Percentiles rank a stretch among this genome's conserved stretches.
These are phyloP conservation scores for Harringtonia aguacate DNA, from an alignment of 2,329 filamentous ascomycete genomes.

Conservation along the genomic window DNA sequence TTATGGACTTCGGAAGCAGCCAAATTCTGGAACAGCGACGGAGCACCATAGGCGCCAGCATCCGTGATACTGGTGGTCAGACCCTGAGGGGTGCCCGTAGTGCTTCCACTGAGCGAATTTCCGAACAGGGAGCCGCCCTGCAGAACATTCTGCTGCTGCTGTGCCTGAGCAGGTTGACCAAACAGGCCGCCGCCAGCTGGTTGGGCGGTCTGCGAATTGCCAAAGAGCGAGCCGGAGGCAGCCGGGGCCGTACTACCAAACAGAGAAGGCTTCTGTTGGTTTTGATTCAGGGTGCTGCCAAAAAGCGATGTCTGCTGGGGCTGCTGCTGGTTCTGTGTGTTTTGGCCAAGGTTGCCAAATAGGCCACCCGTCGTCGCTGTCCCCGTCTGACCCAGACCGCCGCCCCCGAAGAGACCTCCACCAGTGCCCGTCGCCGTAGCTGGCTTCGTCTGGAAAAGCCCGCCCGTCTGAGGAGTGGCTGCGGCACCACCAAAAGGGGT, in stretches of 20 bases:
- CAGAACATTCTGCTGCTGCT: slow-evolving; percentile 34
- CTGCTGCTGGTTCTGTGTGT: slow-evolving; percentile 23
- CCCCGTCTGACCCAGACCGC: background rate
- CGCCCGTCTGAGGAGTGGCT: slow-evolving; percentile 10
- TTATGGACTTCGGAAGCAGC: slow-evolving; percentile 52
- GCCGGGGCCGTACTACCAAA: slow-evolving; percentile 37
- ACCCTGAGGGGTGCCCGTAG: slow-evolving; percentile 44
- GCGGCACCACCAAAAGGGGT: slow-evolving; percentile 5
- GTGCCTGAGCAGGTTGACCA: slow-evolving; percentile 32
- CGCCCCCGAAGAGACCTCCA: slow-evolving; percentile 38
- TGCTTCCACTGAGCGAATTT: slow-evolving; percentile 25
- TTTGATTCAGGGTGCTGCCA: slow-evolving; percentile 32
- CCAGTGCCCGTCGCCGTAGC: slow-evolving; percentile 20
- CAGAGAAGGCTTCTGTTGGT: slow-evolving; percentile 43
- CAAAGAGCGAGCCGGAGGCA: slow-evolving; percentile 43
- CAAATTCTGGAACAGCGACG: slow-evolving; percentile 73
- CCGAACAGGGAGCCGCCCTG: slow-evolving; percentile 50
- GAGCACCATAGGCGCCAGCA: slow-evolving; percentile 80
- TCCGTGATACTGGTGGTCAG: slow-evolving; percentile 74
- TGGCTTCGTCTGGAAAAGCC: slow-evolving; percentile 33
- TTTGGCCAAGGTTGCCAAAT: slow-evolving; percentile 34
- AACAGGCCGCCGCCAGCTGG: slow-evolving; percentile 33
- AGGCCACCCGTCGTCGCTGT: slow-evolving; percentile 30
- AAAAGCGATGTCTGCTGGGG: slow-evolving; percentile 29
- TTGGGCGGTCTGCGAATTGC: slow-evolving; percentile 25